Conservation (phyloP, 164 flowering plant genomes). For the Piper longum region DNA sequence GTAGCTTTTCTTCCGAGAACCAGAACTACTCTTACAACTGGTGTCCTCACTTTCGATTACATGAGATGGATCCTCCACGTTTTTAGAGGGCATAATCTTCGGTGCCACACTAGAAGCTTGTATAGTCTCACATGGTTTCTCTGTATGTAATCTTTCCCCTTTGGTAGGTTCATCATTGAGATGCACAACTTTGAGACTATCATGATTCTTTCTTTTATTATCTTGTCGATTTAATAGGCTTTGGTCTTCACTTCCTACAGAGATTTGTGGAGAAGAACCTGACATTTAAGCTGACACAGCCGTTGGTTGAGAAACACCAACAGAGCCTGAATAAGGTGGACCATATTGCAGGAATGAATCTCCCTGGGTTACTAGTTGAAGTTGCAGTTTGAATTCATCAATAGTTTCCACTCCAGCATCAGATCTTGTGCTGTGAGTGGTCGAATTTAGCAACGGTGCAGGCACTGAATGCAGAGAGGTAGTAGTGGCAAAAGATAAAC, state of each 20-base stretch:
- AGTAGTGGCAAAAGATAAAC: conserved; percentile 64
- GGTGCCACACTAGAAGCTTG: conserved; percentile 30
- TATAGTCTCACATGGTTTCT: conserved; percentile 16
- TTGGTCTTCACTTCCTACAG: conserved; percentile 14
- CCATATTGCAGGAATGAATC: conserved; percentile 16
- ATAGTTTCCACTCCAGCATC: conserved; percentile 22
- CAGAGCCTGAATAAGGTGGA: conserved; percentile 14
- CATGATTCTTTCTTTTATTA: conserved; percentile 12
- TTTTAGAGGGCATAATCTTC: conserved; percentile 21
- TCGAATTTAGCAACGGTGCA: conserved; percentile 57
- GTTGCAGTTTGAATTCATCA: conserved; percentile 23
- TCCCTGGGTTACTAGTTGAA: conserved; percentile 14
- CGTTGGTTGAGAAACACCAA: conserved; percentile 13
- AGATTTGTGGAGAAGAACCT: conserved; percentile 15
- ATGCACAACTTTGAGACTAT: conserved; percentile 15
- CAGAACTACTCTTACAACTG: conserved; percentile 11
- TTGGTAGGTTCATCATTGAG: conserved; percentile 18
- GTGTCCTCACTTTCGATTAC: conserved; percentile 36
- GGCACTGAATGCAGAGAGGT: conserved; percentile 60
- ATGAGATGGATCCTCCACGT: conserved; percentile 35
- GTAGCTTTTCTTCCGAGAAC: conserved; percentile 44
- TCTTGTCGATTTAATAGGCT: conserved; percentile 18
- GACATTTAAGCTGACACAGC: conserved; percentile 22
- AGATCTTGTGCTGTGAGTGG: conserved; percentile 34
- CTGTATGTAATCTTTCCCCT: conserved; percentile 18